Conservation (phyloP, 345 rosid species). For the Citropsis articulata region DNA sequence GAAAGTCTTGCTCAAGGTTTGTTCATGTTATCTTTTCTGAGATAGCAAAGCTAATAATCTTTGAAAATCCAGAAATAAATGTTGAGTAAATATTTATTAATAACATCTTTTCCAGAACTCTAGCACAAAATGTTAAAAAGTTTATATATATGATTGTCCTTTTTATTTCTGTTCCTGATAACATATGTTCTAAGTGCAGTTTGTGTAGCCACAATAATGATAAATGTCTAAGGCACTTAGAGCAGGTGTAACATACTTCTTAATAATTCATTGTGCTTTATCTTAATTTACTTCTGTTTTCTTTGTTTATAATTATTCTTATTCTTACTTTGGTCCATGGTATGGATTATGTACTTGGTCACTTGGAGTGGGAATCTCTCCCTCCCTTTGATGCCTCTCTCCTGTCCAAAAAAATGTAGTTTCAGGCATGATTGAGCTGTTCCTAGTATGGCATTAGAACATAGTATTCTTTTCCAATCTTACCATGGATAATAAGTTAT, state of each 20-base stretch:
- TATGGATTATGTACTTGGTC: not conserved
- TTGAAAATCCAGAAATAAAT: not conserved
- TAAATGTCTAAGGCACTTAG: not conserved
- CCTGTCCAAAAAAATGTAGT: too few relatives aligned
- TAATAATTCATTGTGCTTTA: not conserved
- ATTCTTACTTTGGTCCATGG: not conserved
- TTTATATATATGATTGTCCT: not conserved
- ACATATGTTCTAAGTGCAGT: not conserved
- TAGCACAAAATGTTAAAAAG: not conserved
- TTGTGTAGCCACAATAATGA: not conserved
- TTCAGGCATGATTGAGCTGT: too few relatives aligned
- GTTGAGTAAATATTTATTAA: not conserved
- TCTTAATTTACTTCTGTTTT: not conserved
- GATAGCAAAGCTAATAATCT: not conserved
- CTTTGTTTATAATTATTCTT: not conserved
- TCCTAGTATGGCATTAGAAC: too few relatives aligned
- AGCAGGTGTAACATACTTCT: not conserved
- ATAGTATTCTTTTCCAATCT: too few relatives aligned
- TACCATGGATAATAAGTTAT: too few relatives aligned
- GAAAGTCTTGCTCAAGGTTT: conserved; percentile 90
- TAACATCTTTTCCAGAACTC: not conserved
- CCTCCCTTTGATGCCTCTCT: too few relatives aligned
- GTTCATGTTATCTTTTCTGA: not conserved
- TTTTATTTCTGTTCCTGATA: not conserved
- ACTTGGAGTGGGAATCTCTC: not conserved